These are phyloP conservation scores for Aechmea fasciata DNA, from an alignment of 176 grass and related monocot genomes.

Conservation along the genomic window DNA sequence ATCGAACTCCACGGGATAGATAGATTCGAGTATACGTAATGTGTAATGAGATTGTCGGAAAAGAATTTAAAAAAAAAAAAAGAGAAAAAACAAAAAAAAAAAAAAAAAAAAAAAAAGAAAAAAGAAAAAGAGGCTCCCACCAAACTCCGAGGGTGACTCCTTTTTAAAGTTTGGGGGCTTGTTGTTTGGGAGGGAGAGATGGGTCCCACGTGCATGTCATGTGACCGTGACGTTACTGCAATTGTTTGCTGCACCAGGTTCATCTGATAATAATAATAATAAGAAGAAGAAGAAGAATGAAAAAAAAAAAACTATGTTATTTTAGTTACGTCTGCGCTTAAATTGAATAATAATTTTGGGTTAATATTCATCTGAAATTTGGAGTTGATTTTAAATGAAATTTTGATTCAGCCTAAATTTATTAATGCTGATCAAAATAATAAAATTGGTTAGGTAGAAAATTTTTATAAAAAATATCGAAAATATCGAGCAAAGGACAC, in stretches of 20 bases:
- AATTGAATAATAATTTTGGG: too few species aligned
- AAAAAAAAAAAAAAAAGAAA: not conserved
- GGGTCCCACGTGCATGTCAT: conserved; percentile 12
- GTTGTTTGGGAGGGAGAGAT: not conserved
- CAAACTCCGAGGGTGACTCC: not conserved
- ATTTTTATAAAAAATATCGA: too few species aligned
- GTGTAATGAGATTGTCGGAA: conserved; percentile 3
- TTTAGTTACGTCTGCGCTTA: too few species aligned
- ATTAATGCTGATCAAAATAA: too few species aligned
- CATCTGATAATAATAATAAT: too few species aligned
- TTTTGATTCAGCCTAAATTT: too few species aligned
- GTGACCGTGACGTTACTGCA: conserved; percentile 4
- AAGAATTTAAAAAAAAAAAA: not conserved
- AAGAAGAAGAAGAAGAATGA: too few species aligned
- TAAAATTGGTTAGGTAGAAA: too few species aligned
- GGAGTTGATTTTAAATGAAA: too few species aligned
- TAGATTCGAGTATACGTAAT: conserved; percentile 1
- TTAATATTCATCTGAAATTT: too few species aligned
- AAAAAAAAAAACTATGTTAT: too few species aligned
- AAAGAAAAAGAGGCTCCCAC: not conserved
- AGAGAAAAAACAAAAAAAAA: not conserved
- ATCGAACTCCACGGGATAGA: not conserved
- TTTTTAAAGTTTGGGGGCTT: not conserved
- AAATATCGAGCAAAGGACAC: too few species aligned
- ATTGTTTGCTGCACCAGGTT: not conserved